These are phyloP conservation scores for Corymbia calophylla DNA, from an alignment of 441 rosid species.

Conservation along the genomic window DNA sequence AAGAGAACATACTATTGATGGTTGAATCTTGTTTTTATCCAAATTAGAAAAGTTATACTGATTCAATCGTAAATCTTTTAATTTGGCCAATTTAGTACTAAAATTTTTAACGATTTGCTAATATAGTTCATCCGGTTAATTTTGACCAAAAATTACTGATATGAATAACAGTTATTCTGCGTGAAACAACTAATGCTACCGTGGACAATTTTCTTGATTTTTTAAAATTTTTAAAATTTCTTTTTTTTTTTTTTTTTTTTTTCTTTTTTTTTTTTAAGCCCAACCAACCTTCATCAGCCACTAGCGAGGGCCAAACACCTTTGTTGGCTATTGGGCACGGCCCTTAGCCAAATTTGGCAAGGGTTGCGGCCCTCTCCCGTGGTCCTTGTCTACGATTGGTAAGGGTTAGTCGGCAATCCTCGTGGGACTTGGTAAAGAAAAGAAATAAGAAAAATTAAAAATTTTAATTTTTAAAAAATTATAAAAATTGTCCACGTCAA, in stretches of 20 bases:
- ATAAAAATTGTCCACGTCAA: accelerated
- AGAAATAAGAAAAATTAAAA: too few species aligned
- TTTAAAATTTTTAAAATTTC: accelerated
- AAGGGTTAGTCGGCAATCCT: accelerated
- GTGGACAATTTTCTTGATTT: too few species aligned
- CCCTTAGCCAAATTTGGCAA: neutral
- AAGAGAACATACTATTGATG: neutral
- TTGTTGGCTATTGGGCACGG: too few species aligned
- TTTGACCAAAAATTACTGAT: too few species aligned
- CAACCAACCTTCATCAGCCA: accelerated
- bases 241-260: too few species aligned
- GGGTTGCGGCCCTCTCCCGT: accelerated
- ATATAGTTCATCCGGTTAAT: too few species aligned
- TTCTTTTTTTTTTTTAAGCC: too few species aligned
- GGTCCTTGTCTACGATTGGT: neutral
- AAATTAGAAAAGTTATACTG: too few species aligned
- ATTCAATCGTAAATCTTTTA: accelerated
- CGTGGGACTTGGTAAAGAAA: neutral
- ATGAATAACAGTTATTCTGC: accelerated
- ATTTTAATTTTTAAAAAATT: too few species aligned
- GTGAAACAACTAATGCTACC: accelerated
- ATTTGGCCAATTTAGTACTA: too few species aligned
- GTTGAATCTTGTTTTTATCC: neutral
- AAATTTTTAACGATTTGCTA: accelerated
- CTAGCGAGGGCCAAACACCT: neutral